Evolutionary conservation across 23 red algal species (phyloP).

Genomic region (Cyanidioschyzon merolae): DNA sequence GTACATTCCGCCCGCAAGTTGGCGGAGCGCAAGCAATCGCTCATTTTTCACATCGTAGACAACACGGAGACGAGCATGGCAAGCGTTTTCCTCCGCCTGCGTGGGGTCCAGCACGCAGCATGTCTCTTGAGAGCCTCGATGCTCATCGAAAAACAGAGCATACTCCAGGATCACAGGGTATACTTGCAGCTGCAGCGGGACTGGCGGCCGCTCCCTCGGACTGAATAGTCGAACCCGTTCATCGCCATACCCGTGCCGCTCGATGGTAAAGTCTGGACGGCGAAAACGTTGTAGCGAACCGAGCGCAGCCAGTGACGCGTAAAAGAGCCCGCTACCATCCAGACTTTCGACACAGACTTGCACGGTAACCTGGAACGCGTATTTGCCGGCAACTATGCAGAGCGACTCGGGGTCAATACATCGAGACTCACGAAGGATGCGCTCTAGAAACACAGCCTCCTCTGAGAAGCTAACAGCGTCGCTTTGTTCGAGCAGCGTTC

Average conservation of each 20-base stretch:
- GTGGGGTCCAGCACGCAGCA: background rate
- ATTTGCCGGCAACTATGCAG: conserved; percentile 58
- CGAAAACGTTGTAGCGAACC: conserved; percentile 53
- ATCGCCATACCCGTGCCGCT: background rate
- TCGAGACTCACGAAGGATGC: conserved; percentile 34
- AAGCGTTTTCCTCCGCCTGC: background rate
- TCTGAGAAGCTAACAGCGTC: conserved; percentile 29
- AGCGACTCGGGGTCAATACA: conserved; percentile 63
- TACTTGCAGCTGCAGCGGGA: background rate
- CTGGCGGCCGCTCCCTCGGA: background rate
- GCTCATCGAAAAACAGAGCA: conserved; percentile 10
- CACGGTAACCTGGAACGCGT: conserved; percentile 65
- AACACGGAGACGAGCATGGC: background rate
- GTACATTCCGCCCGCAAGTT: background rate
- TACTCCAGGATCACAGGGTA: background rate
- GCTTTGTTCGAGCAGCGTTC: background rate
- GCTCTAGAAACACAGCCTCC: conserved; percentile 28
- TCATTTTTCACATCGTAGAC: background rate
- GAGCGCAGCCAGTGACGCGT: conserved; percentile 45
- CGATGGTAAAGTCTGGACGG: conserved; percentile 67
- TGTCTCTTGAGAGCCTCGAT: background rate
- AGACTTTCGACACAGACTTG: conserved; percentile 54
- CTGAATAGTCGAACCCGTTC: background rate
- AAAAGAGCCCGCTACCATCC: conserved; percentile 59
- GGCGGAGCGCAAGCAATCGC: background rate